phyloP scores from a whole-genome alignment of 352 stramenopile species.

The Pythium myriotylum region DNA sequence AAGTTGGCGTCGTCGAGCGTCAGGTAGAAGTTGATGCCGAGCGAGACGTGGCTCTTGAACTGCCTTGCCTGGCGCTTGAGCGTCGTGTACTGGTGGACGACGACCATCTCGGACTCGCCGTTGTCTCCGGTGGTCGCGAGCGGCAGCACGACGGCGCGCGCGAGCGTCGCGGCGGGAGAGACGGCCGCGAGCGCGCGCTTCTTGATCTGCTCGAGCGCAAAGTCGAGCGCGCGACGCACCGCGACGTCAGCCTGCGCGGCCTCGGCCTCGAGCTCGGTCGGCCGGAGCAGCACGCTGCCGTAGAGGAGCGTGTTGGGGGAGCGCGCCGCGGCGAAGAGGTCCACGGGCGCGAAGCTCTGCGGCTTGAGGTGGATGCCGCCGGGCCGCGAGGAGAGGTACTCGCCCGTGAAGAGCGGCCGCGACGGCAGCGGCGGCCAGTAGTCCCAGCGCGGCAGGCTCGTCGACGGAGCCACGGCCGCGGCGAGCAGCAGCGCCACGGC shows the following conservation, averaged over 20 bases:
- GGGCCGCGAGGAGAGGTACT: conserved; percentile 57
- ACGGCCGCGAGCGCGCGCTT: conserved; percentile 38
- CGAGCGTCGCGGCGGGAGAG: conserved; percentile 40
- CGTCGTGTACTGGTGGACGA: conserved; percentile 57
- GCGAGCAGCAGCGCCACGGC: conserved; percentile 2
- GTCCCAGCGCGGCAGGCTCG: conserved; percentile 50
- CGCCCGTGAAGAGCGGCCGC: conserved; percentile 53
- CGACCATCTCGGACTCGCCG: conserved; percentile 59
- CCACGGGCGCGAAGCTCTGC: conserved; percentile 54
- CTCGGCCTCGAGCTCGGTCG: conserved; percentile 33
- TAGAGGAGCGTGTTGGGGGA: conserved; percentile 66
- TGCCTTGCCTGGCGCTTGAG: conserved; percentile 32
- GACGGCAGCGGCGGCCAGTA: conserved; percentile 59
- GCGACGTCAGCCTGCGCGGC: conserved; percentile 34
- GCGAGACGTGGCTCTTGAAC: conserved; percentile 72
- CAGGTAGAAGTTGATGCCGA: conserved; percentile 73
- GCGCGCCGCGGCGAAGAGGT: conserved; percentile 53
- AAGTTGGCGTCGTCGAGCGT: conserved; percentile 63
- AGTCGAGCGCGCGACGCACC: conserved; percentile 49
- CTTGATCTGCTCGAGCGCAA: conserved; percentile 45
- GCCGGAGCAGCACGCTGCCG: conserved; percentile 57
- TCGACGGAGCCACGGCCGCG: not conserved
- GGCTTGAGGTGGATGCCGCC: conserved; percentile 42
- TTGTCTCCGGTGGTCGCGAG: conserved; percentile 72
- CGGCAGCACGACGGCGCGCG: conserved; percentile 40